phyloP scores from a whole-genome alignment of 805 yeast species.

The Teunomyces atbi region DNA sequence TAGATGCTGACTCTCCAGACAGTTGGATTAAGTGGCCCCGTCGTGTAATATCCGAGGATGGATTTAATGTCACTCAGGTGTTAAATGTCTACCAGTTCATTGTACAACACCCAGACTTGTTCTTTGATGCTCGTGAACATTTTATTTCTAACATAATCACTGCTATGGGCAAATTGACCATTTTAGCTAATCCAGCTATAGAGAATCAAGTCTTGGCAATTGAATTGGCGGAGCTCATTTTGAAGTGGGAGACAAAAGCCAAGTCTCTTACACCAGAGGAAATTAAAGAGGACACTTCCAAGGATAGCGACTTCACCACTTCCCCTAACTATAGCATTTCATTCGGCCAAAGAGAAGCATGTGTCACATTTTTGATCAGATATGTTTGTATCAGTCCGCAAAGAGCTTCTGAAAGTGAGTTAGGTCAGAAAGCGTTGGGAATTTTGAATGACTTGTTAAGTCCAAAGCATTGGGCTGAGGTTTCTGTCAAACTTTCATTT shows the following conservation, averaged over 20 bases:
- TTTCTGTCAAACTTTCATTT: conserved; percentile 78
- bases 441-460: conserved; percentile 71
- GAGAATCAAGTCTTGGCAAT: conserved; percentile 86
- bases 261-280: conserved; percentile 16
- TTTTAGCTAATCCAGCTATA: conserved; percentile 68
- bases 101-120: conserved; percentile 79
- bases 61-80: conserved; percentile 81
- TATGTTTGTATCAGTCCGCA: conserved; percentile 85
- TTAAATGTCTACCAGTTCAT: conserved; percentile 85
- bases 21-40: conserved; percentile 95
- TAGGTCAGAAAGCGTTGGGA: conserved; percentile 79
- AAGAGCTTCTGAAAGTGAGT: conserved; percentile 76
- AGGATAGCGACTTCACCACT: conserved; percentile 40
- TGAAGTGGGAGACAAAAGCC: conserved; percentile 77
- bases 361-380: conserved; percentile 83
- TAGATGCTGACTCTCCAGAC: conserved; percentile 50
- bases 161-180: conserved; percentile 87
- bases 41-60: conserved; percentile 86
- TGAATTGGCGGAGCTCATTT: conserved; percentile 81
- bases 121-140: conserved; percentile 83
- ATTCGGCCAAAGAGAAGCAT: conserved; percentile 79
- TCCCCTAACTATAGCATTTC: conserved; percentile 61
- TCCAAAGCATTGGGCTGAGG: conserved; percentile 81
- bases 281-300: conserved; percentile 13
- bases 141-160: conserved; percentile 85